Percentiles rank a stretch among this genome's conserved stretches.
These are phyloP conservation scores for Agaricus sinodeliciosus DNA, from an alignment of 768 basidiomycete genomes.

Conservation along the genomic window DNA sequence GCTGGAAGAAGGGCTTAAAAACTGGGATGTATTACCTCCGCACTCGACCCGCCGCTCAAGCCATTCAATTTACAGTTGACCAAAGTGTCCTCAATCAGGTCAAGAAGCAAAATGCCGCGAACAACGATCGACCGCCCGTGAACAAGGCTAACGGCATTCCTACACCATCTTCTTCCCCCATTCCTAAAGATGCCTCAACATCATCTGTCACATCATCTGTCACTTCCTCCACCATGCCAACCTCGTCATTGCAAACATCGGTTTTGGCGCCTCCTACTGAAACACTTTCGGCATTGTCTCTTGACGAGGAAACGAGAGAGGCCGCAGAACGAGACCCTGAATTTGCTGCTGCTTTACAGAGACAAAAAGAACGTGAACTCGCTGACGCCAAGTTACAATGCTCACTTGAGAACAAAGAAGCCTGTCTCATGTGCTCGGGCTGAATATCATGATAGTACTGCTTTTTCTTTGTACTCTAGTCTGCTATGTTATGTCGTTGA, in stretches of 20 bases:
- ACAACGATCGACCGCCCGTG: constrained; percentile 18
- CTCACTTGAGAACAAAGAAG: constrained; percentile 91
- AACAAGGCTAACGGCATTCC: constrained; percentile 22
- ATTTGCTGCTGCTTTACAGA: constrained; percentile 70
- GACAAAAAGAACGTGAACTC: constrained; percentile 64
- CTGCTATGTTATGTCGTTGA: constrained; percentile 1
- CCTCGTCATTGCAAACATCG: constrained; percentile 13
- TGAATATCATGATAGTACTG: constrained; percentile 24
- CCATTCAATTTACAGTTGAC: constrained; percentile 97
- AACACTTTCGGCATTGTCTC: constrained; percentile 28
- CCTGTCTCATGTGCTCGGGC: constrained; percentile 88
- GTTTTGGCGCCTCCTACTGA: constrained; percentile 20
- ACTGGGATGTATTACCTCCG: constrained; percentile 98
- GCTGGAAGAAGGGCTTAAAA: constrained; percentile 99
- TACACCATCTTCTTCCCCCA: constrained; percentile 20
- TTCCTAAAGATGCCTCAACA: constrained; percentile 16
- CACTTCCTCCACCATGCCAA: constrained; percentile 9
- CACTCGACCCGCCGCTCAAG: constrained; percentile 89
- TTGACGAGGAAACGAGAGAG: constrained; percentile 42
- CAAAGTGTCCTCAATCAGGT: constrained; percentile 66
- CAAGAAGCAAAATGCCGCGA: constrained; percentile 38
- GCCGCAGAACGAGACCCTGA: constrained; percentile 62
- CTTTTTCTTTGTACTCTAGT: constrained; percentile 1
- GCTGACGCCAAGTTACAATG: constrained; percentile 81
- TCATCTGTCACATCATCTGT: constrained; percentile 10